Percentiles rank a stretch among this genome's conserved stretches.
Evolutionary conservation across 2,329 filamentous ascomycete genomes (phyloP).

Genomic region (Lomentospora prolificans): DNA sequence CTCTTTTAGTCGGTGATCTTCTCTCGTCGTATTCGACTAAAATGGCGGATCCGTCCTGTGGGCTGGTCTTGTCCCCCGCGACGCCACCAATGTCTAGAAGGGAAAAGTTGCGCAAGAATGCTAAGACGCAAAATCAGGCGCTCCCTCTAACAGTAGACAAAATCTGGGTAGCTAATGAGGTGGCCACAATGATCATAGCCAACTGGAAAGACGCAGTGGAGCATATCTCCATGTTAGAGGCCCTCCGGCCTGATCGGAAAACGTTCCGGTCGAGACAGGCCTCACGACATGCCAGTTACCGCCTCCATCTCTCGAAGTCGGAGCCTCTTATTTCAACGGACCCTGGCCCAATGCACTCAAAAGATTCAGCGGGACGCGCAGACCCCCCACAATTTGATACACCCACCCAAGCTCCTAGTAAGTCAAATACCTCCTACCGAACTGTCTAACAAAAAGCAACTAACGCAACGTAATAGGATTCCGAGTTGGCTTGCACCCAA

Average conservation of each 20-base stretch:
- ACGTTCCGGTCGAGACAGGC: not conserved
- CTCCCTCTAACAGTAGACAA: slow-evolving; percentile 37
- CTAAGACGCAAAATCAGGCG: not conserved
- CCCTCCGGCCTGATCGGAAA: not conserved
- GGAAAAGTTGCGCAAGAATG: not conserved
- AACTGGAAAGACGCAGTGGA: slow-evolving; percentile 56
- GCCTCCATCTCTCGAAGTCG: not conserved
- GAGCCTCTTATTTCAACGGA: not conserved
- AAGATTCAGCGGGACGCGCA: not conserved
- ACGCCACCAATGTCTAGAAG: slow-evolving; percentile 26
- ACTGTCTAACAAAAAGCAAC: not conserved
- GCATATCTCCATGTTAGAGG: slow-evolving; percentile 41
- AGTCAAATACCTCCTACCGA: slow-evolving; percentile 6
- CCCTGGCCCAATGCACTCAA: not conserved
- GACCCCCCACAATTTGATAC: slow-evolving; percentile 28
- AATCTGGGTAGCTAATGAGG: slow-evolving; percentile 45
- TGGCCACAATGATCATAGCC: slow-evolving; percentile 55
- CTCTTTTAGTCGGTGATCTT: slow-evolving; percentile 50
- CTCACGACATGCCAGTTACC: not conserved
- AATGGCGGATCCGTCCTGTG: slow-evolving; percentile 20
- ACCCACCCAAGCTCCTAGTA: slow-evolving; percentile 20
- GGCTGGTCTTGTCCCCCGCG: slow-evolving; percentile 31
- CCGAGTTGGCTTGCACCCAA: not conserved
- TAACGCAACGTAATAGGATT: not conserved
- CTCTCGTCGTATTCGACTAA: slow-evolving; percentile 41